Base-by-base conservation (phyloP, 176 grass and related monocot species). In the Musa beccarii region DNA sequence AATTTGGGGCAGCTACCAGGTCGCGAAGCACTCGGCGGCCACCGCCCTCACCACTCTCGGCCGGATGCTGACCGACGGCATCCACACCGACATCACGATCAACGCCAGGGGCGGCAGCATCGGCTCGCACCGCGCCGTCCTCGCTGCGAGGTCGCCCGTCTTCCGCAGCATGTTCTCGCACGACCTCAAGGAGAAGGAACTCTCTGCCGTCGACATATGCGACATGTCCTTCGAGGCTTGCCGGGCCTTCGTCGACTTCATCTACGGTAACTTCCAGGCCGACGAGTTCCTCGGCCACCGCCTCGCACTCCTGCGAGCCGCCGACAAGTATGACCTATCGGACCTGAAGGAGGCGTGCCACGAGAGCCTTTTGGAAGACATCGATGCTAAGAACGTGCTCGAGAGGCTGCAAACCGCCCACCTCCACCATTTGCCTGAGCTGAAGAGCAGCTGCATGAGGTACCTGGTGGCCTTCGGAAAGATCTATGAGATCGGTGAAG, bases 111-210 rank as follows among this genome's bases (percentile, higher is more conserved):
- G 88, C 14, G 84, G 90, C 76, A 94, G 86, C 84, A 89, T 99
- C 1, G 72, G 77, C 4, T 90, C 95, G 1, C 95, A 99, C 79
- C 90, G 90, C 4, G 95, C 95, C 0, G 73, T 99, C 49, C 84
- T 99, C 24, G 83, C 91, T 0, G 64, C 86, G 20, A 79, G 88
- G 1, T 99, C 95, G 5, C 88, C 95, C 0, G 86, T 99, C 66
- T 99, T 99, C 76, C 49, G 85, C 65, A 87, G 90, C 86, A 99
- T 99, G 95, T 99, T 99, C 88, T 89, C 84, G 9, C 95, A 99
- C 76, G 72, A 94, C 78, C 88, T 99, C 54, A 82, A 78, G 80
- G 95, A 99, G 85, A 99, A 99, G 55, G 95, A 94, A 43, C 81
- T 87, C 66, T 89, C 95, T 52, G 78, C 87, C 0, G 75, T 99